Base-by-base conservation (phyloP, 2,329 filamentous ascomycete genomes). In the Sporothrix mexicana region DNA sequence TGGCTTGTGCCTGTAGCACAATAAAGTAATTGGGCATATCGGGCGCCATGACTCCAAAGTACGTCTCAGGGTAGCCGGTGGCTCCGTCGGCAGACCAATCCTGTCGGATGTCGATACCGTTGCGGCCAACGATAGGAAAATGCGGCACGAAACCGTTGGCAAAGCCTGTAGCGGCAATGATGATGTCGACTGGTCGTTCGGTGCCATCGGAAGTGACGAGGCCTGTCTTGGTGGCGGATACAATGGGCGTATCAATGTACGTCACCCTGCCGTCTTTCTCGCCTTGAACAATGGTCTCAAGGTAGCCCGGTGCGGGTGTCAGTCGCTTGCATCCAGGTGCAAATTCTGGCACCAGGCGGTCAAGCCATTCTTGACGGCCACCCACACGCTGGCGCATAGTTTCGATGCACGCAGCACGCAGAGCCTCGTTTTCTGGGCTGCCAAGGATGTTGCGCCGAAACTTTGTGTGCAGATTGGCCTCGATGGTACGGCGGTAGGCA, bases 221-320 rank as follows among this genome's bases (percentile, higher is more conserved):
- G 10, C 36, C 59, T 9, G 59, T 45, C 9, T n/a, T n/a, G 1
- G 59, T 64, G 10, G 59, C 36, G 59, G 36, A 41, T n/a, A 64
- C 36, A 12, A 64, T 41, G 59, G 59, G 59, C 10, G 59, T 45
- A n/a, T 64, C 59, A 4, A 64, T 12, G 20, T 64, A 64, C 17
- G 36, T 12, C n/a, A 64, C 59, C 17, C 10, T 43, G n/a, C 59
- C 36, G 3, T 64, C 36, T 13, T 45, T 41, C 2, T 41, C 36
- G 3, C 59, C 59, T 41, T 23, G 13, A 9, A 64, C n/a, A 15
- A 64, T 64, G 36, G 59, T 64, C 7, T 78, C 76, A 5, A 78
- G 73, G 43, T 78, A 78, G n/a, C 77, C 77, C n/a, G 77, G 75
- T 0, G 74, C 78, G 23, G 75, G 78, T 20, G 76, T 79, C 72